Evolutionary conservation across 176 grass and related monocot species (phyloP).

Genomic region (Coix lacrymajobi): DNA sequence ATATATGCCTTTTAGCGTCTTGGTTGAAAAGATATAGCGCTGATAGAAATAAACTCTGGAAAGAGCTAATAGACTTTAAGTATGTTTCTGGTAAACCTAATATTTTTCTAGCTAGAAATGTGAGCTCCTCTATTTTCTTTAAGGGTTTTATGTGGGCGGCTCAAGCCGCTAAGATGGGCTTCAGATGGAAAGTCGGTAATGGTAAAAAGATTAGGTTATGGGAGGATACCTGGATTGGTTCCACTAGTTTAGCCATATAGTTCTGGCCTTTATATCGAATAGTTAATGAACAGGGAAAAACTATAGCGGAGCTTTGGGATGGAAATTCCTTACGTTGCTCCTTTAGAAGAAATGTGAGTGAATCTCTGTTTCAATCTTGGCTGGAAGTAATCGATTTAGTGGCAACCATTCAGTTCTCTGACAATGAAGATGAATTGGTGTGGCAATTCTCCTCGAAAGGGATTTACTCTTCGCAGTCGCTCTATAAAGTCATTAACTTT

Average conservation of each 20-base stretch:
- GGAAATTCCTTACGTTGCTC: background rate
- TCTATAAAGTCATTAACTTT: too few species aligned
- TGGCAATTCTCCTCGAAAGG: too few species aligned
- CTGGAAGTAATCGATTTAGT: too few species aligned
- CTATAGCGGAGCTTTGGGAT: background rate
- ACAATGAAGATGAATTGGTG: too few species aligned
- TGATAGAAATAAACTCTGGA: background rate
- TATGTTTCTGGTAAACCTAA: too few species aligned
- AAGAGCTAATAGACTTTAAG: background rate
- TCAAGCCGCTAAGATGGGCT: background rate
- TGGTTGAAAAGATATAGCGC: too few species aligned
- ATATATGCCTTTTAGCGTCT: background rate
- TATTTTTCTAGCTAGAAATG: accelerated
- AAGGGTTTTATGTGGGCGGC: background rate
- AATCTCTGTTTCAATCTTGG: too few species aligned
- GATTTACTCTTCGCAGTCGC: too few species aligned
- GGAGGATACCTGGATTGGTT: background rate
- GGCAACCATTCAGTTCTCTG: too few species aligned
- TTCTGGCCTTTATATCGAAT: background rate
- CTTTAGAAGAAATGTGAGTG: background rate
- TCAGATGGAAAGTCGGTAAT: background rate
- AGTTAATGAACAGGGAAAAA: background rate
- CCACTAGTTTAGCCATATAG: background rate
- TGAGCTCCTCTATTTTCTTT: too few species aligned
- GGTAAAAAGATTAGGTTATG: background rate